Evolutionary conservation across 345 rosid species (phyloP).

Genomic region (Kernera saxatilis): DNA sequence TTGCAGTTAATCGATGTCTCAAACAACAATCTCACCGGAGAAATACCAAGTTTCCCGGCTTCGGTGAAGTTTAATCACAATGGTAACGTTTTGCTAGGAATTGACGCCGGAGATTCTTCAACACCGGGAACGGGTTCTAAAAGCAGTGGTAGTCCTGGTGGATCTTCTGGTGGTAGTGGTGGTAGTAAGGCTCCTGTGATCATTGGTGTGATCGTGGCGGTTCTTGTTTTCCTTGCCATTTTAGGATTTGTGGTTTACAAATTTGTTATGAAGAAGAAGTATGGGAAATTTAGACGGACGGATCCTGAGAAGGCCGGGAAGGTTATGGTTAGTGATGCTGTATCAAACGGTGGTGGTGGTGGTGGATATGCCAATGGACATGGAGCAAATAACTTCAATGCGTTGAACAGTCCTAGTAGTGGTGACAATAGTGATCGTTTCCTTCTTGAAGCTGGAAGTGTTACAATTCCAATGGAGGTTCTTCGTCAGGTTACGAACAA

Average conservation of each 20-base stretch:
- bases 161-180: conserved; percentile 19
- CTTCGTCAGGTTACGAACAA: conserved; percentile 65
- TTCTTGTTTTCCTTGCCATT: conserved; percentile 40
- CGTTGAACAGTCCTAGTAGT: conserved; percentile 53
- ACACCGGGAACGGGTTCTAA: conserved; percentile 9
- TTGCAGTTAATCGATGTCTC: conserved; percentile 56
- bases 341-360: conserved; percentile 22
- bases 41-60: conserved; percentile 36
- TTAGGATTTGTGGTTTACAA: conserved; percentile 48
- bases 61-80: conserved; percentile 37
- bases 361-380: conserved; percentile 27
- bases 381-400: conserved; percentile 37
- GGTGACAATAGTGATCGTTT: conserved; percentile 50
- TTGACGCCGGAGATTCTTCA: conserved; percentile 26
- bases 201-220: conserved; percentile 41
- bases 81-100: conserved; percentile 50
- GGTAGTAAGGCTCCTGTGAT: conserved; percentile 41
- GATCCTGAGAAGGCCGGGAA: conserved; percentile 42
- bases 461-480: conserved; percentile 59
- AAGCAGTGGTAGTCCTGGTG: conserved; percentile 14
- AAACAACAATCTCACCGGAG: conserved; percentile 64
- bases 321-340: conserved; percentile 35
- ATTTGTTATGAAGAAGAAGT: conserved; percentile 35
- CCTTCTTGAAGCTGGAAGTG: conserved; percentile 56
- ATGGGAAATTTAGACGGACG: conserved; percentile 36